Conservation (phyloP, 805 yeast species). For the Nakazawaea populi region DNA sequence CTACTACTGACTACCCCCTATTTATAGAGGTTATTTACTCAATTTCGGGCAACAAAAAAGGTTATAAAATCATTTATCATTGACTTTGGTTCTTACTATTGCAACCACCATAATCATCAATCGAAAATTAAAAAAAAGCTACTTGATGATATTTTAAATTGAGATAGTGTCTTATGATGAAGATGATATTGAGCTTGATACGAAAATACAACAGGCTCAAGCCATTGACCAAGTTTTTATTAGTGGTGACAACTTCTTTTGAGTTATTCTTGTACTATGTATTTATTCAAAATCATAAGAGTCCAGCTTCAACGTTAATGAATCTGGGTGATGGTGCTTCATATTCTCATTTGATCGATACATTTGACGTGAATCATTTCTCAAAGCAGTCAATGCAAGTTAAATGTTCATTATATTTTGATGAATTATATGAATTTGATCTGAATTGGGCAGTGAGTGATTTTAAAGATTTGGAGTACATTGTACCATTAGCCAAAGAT, state of each 20-base stretch:
- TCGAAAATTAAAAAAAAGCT: too few species aligned
- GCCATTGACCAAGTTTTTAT: conserved; percentile 1
- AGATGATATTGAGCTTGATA: neutral
- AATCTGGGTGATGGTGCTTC: neutral
- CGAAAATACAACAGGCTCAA: neutral
- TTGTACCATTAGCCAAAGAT: conserved; percentile 1
- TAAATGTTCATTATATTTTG: conserved; percentile 41
- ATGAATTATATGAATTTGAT: conserved; percentile 29
- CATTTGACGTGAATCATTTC: conserved; percentile 14
- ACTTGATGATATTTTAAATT: too few species aligned
- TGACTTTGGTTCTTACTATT: too few species aligned
- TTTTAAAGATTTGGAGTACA: conserved; percentile 1
- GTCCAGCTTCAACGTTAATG: neutral
- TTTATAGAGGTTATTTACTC: too few species aligned
- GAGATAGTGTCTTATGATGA: too few species aligned
- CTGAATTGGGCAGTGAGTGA: conserved; percentile 33
- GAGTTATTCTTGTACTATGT: neutral
- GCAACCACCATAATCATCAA: too few species aligned
- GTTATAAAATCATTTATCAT: too few species aligned
- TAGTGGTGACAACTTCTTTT: neutral
- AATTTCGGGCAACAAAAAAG: too few species aligned
- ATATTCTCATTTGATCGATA: conserved; percentile 8
- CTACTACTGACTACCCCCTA: too few species aligned
- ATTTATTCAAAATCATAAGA: neutral
- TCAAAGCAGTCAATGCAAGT: conserved; percentile 21